Conservation (phyloP, 2,329 filamentous ascomycete species). For the Colletotrichum sidae region DNA sequence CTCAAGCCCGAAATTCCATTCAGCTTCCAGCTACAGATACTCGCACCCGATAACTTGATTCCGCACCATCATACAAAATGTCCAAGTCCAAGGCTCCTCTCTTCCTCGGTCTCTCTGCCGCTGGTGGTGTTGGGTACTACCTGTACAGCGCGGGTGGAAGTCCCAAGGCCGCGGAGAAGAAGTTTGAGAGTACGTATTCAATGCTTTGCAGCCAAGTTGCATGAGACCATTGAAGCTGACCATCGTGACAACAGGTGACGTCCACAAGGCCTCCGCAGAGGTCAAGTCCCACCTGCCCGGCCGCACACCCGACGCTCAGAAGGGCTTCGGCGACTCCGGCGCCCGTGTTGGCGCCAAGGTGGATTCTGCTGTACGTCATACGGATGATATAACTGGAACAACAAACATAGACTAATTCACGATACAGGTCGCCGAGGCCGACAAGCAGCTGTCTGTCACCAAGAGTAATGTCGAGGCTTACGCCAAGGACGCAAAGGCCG, state of each 20-base stretch:
- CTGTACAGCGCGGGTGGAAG: slow-evolving; percentile 88
- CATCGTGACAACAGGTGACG: slow-evolving; percentile 71
- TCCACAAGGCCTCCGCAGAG: slow-evolving; percentile 74
- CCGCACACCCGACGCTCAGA: slow-evolving; percentile 71
- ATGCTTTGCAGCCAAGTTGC: background rate
- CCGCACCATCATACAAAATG: slow-evolving; percentile 50
- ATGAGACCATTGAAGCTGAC: slow-evolving; percentile 6
- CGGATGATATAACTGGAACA: background rate
- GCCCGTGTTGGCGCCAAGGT: slow-evolving; percentile 70
- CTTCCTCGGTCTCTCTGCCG: slow-evolving; percentile 71
- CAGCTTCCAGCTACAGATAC: background rate
- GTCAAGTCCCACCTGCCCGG: slow-evolving; percentile 75
- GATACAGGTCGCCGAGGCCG: slow-evolving; percentile 69
- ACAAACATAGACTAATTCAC: slow-evolving; percentile 45
- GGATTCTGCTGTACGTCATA: slow-evolving; percentile 74
- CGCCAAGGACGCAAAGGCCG: slow-evolving; percentile 72
- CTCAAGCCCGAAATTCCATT: background rate
- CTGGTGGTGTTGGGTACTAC: slow-evolving; percentile 85
- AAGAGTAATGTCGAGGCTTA: slow-evolving; percentile 70
- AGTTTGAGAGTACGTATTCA: slow-evolving; percentile 77
- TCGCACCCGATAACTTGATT: background rate
- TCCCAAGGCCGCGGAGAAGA: slow-evolving; percentile 84
- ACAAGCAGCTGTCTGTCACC: slow-evolving; percentile 70
- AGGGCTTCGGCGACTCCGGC: slow-evolving; percentile 64
- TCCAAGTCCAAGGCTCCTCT: slow-evolving; percentile 60